These are phyloP conservation scores for Pyrus communis DNA, from an alignment of 306 rosid genomes.

Conservation along the genomic window DNA sequence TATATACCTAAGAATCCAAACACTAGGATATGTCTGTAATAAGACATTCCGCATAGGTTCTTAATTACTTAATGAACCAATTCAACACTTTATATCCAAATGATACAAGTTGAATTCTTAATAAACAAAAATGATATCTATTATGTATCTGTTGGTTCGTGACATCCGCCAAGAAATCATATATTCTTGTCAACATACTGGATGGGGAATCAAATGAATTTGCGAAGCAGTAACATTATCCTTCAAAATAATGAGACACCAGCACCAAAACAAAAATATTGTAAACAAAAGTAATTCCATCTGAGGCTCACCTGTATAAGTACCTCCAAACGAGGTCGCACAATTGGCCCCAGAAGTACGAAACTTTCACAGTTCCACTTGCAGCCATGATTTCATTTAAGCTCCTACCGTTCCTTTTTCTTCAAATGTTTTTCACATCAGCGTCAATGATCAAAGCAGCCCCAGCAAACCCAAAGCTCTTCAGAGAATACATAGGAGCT, in stretches of 20 bases:
- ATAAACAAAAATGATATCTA: neutral
- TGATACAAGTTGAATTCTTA: neutral
- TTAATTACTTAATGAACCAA: neutral
- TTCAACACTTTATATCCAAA: neutral
- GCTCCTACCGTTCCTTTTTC: neutral
- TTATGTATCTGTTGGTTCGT: neutral
- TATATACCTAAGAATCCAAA: neutral
- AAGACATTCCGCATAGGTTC: neutral
- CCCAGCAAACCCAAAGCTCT: constrained; percentile 9
- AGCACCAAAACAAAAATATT: neutral
- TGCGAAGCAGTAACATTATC: neutral
- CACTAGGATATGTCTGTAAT: neutral
- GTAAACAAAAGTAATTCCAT: neutral
- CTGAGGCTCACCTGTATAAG: neutral
- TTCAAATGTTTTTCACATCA: constrained; percentile 6
- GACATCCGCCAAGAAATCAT: neutral
- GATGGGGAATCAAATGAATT: constrained; percentile 5
- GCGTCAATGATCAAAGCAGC: constrained; percentile 8
- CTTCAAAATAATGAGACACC: neutral
- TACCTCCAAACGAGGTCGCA: neutral
- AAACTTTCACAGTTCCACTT: neutral
- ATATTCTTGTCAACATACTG: neutral
- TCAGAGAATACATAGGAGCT: constrained; percentile 31
- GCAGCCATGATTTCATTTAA: constrained; percentile 4
- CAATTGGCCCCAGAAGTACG: neutral